Evolutionary conservation across 148 eudicot genomes (phyloP).

Genomic region (Chenopodium formosanum): DNA sequence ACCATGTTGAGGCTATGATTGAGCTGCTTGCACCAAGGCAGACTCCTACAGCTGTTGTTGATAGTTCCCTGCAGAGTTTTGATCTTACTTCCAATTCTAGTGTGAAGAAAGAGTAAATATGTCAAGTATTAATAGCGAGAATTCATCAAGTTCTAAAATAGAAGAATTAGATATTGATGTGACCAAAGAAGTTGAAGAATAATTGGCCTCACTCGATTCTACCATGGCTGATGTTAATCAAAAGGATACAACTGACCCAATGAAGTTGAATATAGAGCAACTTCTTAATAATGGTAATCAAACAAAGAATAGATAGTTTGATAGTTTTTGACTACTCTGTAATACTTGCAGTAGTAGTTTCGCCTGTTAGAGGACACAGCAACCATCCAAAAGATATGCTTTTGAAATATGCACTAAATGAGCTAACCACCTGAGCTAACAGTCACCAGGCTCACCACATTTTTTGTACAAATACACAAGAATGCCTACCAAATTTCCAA

Average conservation of each 20-base stretch:
- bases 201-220: conserved; percentile 57
- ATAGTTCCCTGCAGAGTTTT: conserved; percentile 9
- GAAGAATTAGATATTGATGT: conserved; percentile 40
- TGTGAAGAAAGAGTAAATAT: conserved; percentile 13
- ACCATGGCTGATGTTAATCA: conserved; percentile 23
- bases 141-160: conserved; percentile 23
- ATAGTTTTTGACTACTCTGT: background rate
- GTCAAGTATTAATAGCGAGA: conserved; percentile 20
- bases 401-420: background rate
- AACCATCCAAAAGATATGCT: background rate
- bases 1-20: conserved; percentile 47
- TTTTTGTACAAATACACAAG: background rate
- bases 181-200: conserved; percentile 86
- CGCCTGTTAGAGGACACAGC: no score
- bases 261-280: conserved; percentile 1
- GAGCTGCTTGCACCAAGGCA: conserved; percentile 33
- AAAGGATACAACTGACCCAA: background rate
- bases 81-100: conserved; percentile 10
- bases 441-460: background rate
- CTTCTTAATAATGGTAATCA: background rate
- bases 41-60: conserved; percentile 13
- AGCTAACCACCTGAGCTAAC: background rate
- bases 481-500: background rate
- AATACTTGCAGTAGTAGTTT: no score
- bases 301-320: background rate